phyloP scores from a whole-genome alignment of 352 stramenopile species.

The Phytophthora niederhauseri region DNA sequence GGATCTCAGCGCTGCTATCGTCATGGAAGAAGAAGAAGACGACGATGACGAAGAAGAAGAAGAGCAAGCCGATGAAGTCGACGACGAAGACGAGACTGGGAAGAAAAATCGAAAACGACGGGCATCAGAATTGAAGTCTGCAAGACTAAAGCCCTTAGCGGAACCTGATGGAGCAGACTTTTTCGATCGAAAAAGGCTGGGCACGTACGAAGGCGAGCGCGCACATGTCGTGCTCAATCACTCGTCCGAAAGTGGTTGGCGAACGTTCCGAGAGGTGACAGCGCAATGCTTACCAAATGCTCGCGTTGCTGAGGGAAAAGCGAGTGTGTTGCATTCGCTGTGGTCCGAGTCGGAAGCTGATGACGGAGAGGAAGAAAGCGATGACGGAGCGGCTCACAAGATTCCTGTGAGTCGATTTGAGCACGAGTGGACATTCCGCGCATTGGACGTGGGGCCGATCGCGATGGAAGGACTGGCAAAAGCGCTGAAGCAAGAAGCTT shows the following conservation, averaged over 20 bases:
- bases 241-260: constrained; percentile 21
- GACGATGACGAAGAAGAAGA: constrained; percentile 49
- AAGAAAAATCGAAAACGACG: constrained; percentile 29
- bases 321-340: constrained; percentile 30
- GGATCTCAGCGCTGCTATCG: constrained; percentile 20
- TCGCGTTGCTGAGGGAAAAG: constrained; percentile 27
- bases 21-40: constrained; percentile 47
- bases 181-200: constrained; percentile 32
- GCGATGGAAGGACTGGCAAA: constrained; percentile 48
- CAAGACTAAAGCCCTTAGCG: constrained; percentile 26
- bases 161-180: constrained; percentile 43
- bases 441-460: constrained; percentile 65
- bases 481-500: not conserved
- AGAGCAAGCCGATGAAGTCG: constrained; percentile 31
- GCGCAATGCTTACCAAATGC: constrained; percentile 27
- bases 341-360: constrained; percentile 33
- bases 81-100: constrained; percentile 19
- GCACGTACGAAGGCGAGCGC: constrained; percentile 49
- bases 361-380: constrained; percentile 37
- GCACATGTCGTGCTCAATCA: constrained; percentile 40
- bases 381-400: constrained; percentile 2
- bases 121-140: constrained; percentile 16
- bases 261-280: constrained; percentile 27
- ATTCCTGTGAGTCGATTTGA: constrained; percentile 28
- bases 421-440: constrained; percentile 63